Percentiles rank a stretch among this genome's conserved stretches.
Evolutionary conservation across 129 eudicot species (phyloP).

Genomic region (Tagetes erecta): DNA sequence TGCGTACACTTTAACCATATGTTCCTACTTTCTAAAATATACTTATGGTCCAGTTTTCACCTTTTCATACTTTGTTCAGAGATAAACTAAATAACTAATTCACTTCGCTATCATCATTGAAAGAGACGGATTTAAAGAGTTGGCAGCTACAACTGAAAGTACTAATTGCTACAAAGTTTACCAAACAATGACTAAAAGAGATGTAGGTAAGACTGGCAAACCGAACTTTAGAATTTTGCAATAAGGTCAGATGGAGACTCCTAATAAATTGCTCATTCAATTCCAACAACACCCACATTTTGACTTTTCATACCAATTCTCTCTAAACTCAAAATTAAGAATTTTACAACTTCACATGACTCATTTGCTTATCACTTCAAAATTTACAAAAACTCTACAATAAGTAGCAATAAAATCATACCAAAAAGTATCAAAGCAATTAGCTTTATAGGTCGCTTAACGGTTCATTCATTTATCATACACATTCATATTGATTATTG

Average conservation of each 20-base stretch:
- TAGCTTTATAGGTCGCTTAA: background rate
- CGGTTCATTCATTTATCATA: background rate
- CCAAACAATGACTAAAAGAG: constrained; percentile 4
- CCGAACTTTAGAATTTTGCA: background rate
- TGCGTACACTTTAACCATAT: background rate
- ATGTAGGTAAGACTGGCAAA: background rate
- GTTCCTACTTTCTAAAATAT: constrained; percentile 6
- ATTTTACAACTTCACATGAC: background rate
- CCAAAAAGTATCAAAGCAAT: background rate
- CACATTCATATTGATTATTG: background rate
- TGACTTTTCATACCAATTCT: background rate
- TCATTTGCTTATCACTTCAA: background rate
- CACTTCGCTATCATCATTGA: background rate
- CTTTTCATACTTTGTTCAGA: background rate
- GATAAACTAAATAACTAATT: background rate
- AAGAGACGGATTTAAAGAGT: background rate
- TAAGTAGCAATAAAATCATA: background rate
- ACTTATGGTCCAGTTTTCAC: background rate
- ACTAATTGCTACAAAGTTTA: constrained; percentile 6
- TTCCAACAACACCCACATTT: constrained; percentile 8
- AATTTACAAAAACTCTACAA: background rate
- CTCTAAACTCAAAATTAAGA: background rate
- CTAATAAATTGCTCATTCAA: constrained; percentile 8
- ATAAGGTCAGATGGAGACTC: background rate
- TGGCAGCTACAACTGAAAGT: background rate